Percentiles rank a stretch among this genome's conserved stretches.
These are phyloP conservation scores for Dictyostelium capitatum DNA, from an alignment of 78 protist species.

Conservation along the genomic window DNA sequence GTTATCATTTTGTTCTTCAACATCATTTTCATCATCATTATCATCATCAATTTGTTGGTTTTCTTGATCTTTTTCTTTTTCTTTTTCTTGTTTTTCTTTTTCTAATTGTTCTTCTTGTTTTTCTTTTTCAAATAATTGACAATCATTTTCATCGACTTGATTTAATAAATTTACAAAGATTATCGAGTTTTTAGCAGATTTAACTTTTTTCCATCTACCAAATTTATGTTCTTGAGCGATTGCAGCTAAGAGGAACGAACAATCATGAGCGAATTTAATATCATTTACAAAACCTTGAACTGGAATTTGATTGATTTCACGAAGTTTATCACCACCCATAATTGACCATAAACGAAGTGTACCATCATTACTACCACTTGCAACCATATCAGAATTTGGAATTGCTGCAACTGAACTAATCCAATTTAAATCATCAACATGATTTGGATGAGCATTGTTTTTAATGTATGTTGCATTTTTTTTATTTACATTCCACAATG, in stretches of 20 bases:
- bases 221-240: slow-evolving; percentile 89
- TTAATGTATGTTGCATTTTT: slow-evolving; percentile 35
- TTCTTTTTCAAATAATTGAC: neutral
- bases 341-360: slow-evolving; percentile 64
- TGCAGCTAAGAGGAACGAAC: slow-evolving; percentile 71
- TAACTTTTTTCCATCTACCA: slow-evolving; percentile 88
- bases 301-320: slow-evolving; percentile 28
- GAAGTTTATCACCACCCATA: slow-evolving; percentile 6
- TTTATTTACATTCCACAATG: slow-evolving; percentile 46
- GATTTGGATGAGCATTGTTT: slow-evolving; percentile 78
- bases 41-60: slow-evolving; percentile 1
- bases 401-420: slow-evolving; percentile 45
- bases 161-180: slow-evolving; percentile 47
- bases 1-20: slow-evolving; percentile 7
- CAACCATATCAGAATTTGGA: slow-evolving; percentile 43
- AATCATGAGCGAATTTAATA: slow-evolving; percentile 70
- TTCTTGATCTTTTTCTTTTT: neutral
- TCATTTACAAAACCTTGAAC: slow-evolving; percentile 86
- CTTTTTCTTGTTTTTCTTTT: slow-evolving; percentile 35
- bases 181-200: slow-evolving; percentile 41
- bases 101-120: neutral
- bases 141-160: neutral
- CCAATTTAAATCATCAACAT: slow-evolving; percentile 35
- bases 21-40: neutral
- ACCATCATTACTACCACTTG: slow-evolving; percentile 87